Evolutionary conservation across 1,139 yeast genomes (phyloP), one percentile per base, ranked within the genome.

Genomic region (Candida frijolesensis): DNA sequence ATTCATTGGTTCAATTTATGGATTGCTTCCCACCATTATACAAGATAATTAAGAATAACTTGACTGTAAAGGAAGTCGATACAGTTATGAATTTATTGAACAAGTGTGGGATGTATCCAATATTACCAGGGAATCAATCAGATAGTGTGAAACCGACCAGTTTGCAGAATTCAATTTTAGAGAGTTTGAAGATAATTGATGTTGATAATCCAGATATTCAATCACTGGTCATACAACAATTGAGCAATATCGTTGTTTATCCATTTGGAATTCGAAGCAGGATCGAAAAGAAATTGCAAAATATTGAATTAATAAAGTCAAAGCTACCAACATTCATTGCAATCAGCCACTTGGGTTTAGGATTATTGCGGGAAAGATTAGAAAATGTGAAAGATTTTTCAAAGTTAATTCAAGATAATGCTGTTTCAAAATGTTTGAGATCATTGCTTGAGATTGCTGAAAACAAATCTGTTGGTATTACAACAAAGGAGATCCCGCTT

Each of bases 261-360:
- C 90, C 91, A 4, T 84, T 81, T 61, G 83, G 82, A 3, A 79
- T 84, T 0, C 70, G 87, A 52, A 74, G 72, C 16, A 68, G 85
- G 52, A 86, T 86, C 46, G 75, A 60, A 56, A 72, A 60, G 51
- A 71, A 65, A 57, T 62, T 66, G 45, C 63, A 56, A 22, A 62
- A 66, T 44, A 66, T 66, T 42, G 59, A 61, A 44, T 53, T 65
- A 14, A 56, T 63, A 34, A 64, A 48, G 34, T 60, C 64, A 22
- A 82, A 82, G 52, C 72, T 81, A 29, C 94, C 96, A 1, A 79
- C 90, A 0, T 90, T 86, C 61, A 76, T 84, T 37, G 83, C 90
- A 0, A 68, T 87, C 2, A 80, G 94, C 56, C 76, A 76, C 49
- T 61, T 67, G 29, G 75, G 89, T 0, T 69, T 84, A 49, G 67